phyloP scores from a whole-genome alignment of 345 rosid genomes.

The Citrus sinensis region DVS_A1.0 CM039163.1:41685501-41686000 shows the following conservation, averaged over 20 bases:
- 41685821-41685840: not conserved
- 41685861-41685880: not conserved
- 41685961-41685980: conserved; percentile 9
- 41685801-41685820: conserved; percentile 20
- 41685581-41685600: not conserved
- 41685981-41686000: conserved; percentile 7
- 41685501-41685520: no score
- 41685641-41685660: not conserved
- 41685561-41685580: not conserved
- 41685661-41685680: not conserved
- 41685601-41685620: not conserved
- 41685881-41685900: no score
- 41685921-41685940: not conserved
- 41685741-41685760: conserved; percentile 5
- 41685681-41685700: conserved; percentile 19
- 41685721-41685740: conserved; percentile 14
- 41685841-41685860: not conserved
- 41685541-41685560: not conserved
- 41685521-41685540: not conserved
- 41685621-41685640: no score
- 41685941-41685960: conserved; percentile 8
- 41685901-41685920: not conserved
- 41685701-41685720: conserved; percentile 20
- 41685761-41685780: conserved; percentile 20
- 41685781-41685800: conserved; percentile 22